Evolutionary conservation across 2,329 filamentous ascomycete genomes (phyloP).

Genomic region (Xylariaceae sp.): DNA sequence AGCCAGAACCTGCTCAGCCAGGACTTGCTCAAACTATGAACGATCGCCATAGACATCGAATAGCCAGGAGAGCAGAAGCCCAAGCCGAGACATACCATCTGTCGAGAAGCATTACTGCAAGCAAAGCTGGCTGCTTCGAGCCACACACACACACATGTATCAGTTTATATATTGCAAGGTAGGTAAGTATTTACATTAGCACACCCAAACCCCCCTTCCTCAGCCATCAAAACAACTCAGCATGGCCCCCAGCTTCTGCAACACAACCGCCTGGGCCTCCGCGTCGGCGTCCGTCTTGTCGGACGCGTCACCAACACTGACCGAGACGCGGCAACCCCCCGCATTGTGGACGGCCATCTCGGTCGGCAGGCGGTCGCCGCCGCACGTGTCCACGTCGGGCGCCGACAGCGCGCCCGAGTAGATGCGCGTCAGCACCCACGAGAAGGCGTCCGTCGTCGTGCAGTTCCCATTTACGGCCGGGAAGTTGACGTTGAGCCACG

Average conservation of each 20-base stretch:
- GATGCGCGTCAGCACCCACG: conserved; percentile 58
- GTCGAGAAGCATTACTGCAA: too few species aligned
- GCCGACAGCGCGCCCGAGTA: conserved; percentile 44
- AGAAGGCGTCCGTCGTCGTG: conserved; percentile 44
- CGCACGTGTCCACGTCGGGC: conserved; percentile 52
- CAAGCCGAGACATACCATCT: too few species aligned
- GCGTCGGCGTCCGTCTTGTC: conserved; percentile 53
- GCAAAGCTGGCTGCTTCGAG: too few species aligned
- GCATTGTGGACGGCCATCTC: conserved; percentile 46
- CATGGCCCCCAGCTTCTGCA: conserved; percentile 40
- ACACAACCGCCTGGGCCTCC: conserved; percentile 41
- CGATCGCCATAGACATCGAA: too few species aligned
- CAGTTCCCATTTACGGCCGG: conserved; percentile 45
- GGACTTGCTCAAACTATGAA: too few species aligned
- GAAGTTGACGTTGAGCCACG: conserved; percentile 66
- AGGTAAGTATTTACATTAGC: too few species aligned
- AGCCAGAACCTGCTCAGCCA: too few species aligned
- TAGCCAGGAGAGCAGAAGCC: too few species aligned
- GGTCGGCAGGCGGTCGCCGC: conserved; percentile 45
- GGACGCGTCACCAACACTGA: conserved; percentile 54
- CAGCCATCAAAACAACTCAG: conserved; percentile 17
- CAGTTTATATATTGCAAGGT: too few species aligned
- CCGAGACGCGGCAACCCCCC: conserved; percentile 51
- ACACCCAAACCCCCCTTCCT: too few species aligned
- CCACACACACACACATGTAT: too few species aligned